A percentile compares a stretch with the other conserved stretches of the same genome.
These are phyloP conservation scores for Alopecurus myosuroides DNA, from an alignment of 176 grass and related monocot genomes.

Conservation along the genomic window DNA sequence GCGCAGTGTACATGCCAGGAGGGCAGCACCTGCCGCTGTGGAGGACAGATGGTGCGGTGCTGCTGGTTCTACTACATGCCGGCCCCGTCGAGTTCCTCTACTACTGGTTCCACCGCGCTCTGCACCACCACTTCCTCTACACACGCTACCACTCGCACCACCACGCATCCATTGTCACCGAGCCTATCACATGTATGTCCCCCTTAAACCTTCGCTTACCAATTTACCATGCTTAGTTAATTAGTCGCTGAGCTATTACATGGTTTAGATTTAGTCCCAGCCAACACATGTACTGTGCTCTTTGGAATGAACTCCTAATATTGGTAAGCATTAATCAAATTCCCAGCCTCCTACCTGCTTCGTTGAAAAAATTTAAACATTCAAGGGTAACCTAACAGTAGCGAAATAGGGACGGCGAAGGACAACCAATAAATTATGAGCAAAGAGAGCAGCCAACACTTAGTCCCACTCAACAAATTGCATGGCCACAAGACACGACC, in stretches of 20 bases:
- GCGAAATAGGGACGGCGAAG: neutral
- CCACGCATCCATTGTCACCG: constrained; percentile 63
- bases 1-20: neutral
- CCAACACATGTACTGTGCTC: neutral
- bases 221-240: neutral
- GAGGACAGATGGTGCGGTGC: constrained; percentile 44
- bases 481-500: neutral
- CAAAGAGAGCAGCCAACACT: neutral
- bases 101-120: constrained; percentile 79
- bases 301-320: neutral
- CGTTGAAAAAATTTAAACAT: neutral
- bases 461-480: neutral
- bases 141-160: constrained; percentile 63
- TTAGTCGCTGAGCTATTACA: neutral
- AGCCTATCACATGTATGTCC: constrained; percentile 68
- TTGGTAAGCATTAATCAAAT: neutral
- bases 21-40: constrained; percentile 47
- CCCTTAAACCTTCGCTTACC: neutral
- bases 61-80: constrained; percentile 42
- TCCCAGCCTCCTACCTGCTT: neutral
- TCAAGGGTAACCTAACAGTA: neutral
- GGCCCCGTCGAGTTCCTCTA: constrained; percentile 69
- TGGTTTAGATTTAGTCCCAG: neutral
- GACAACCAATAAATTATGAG: neutral
- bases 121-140: constrained; percentile 83